phyloP scores from a whole-genome alignment of 225 moss, liverwort and hornwort species.

The Bryoerythrophyllum caledonicum region DNA sequence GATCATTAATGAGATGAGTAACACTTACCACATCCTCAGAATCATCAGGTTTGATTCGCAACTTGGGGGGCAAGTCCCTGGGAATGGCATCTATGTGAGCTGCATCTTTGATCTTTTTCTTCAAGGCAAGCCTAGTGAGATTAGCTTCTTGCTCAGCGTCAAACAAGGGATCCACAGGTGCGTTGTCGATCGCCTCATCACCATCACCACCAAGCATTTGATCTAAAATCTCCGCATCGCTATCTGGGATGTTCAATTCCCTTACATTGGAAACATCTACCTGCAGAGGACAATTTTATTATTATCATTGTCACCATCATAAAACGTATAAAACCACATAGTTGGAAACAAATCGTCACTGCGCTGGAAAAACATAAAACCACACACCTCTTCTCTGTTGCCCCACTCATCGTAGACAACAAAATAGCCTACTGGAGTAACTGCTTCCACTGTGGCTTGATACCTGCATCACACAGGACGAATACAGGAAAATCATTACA shows the following conservation, averaged over 20 bases:
- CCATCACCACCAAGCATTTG: slow-evolving; percentile 33
- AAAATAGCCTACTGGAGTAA: slow-evolving; percentile 79
- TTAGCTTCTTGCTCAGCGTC: slow-evolving; percentile 96
- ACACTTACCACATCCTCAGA: slow-evolving; percentile 75
- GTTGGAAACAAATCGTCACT: slow-evolving; percentile 12
- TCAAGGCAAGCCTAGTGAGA: slow-evolving; percentile 80
- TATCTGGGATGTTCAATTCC: slow-evolving; percentile 52
- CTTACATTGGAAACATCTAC: slow-evolving; percentile 79
- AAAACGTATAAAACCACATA: background rate
- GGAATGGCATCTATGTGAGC: slow-evolving; percentile 71
- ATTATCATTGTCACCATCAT: background rate
- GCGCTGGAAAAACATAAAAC: background rate
- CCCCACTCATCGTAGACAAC: slow-evolving; percentile 98
- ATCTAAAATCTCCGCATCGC: slow-evolving; percentile 51
- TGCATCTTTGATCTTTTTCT: slow-evolving; percentile 75
- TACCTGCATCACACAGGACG: slow-evolving; percentile 56
- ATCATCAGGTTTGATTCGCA: slow-evolving; percentile 89
- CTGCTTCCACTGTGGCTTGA: slow-evolving; percentile 79
- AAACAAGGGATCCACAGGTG: slow-evolving; percentile 45
- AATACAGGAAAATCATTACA: background rate
- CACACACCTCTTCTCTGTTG: slow-evolving; percentile 88
- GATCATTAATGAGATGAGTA: background rate
- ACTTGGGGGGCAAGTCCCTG: slow-evolving; percentile 79
- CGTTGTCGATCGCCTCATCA: slow-evolving; percentile 39
- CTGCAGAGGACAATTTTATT: slow-evolving; percentile 36